Evolutionary conservation across 2,329 filamentous ascomycete genomes (phyloP).

Genomic region (Thielaviopsis cerberus): DNA sequence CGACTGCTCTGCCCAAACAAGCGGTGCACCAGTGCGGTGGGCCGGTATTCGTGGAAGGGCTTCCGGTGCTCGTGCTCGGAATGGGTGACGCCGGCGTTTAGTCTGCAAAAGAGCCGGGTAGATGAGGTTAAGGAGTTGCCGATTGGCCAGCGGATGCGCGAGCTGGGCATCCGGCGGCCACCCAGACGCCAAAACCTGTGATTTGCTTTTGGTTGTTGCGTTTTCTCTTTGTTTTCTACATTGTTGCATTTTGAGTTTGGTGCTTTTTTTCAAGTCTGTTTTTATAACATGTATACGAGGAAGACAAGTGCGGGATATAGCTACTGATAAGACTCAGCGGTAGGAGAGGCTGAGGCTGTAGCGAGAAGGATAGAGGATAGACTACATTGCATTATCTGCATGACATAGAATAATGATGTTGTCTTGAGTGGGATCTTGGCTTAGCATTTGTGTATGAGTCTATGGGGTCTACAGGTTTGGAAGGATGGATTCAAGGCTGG

Average conservation of each 20-base stretch:
- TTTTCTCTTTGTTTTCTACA: background rate
- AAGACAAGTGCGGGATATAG: background rate
- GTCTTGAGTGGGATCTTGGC: background rate
- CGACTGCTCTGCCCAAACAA: constrained; percentile 63
- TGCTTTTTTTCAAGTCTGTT: background rate
- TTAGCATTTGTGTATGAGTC: background rate
- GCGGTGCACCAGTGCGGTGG: constrained; percentile 66
- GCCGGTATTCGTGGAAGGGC: constrained; percentile 91
- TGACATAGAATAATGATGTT: background rate
- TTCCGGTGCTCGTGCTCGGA: constrained; percentile 78
- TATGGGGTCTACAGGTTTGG: background rate
- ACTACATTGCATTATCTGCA: background rate
- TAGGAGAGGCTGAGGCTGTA: background rate
- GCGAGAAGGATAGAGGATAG: background rate
- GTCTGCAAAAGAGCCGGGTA: constrained; percentile 61
- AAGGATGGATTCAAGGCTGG: background rate
- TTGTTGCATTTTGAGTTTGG: background rate
- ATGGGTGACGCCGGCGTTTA: constrained; percentile 85
- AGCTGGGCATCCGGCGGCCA: constrained; percentile 36
- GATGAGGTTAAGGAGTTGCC: constrained; percentile 39
- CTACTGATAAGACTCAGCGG: background rate
- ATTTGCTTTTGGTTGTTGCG: constrained; percentile 5
- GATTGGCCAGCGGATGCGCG: constrained; percentile 11
- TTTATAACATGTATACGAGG: background rate
- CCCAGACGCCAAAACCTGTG: constrained; percentile 24